Evolutionary conservation across 73 alveolate species (phyloP), one percentile per base, ranked within the genome.

Genomic region (Loxodes magnus): DNA sequence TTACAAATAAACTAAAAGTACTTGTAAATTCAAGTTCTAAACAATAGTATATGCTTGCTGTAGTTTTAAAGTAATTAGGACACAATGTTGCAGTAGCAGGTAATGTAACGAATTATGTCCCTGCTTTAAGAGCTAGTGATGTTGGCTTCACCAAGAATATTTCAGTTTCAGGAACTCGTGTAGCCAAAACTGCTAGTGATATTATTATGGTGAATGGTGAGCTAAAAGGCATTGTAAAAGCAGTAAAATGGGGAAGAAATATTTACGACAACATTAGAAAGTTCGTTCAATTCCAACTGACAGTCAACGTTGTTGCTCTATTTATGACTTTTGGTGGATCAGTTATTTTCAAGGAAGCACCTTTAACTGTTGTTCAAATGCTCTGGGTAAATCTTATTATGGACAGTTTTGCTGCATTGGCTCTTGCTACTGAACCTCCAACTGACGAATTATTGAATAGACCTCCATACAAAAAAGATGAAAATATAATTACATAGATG

Each of bases 81-180:
- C 78, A 77, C 48, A 92, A 82, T 7, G 98, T 90, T 3, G 98
- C 97, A 24, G 98, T 94, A 43, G 92, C 98, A 16, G 99, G 99
- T 5, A 97, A 92, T 46, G 97, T 97, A n/a, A 88, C 96, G 2
- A 90, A 84, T 71, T 98, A 93, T 67, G 98, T 97, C 16, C 98
- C 97, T 12, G 99, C 97, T 20, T 44, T 93, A 35, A 90, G 77
- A 34, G 58, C 59, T 20, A 85, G 93, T 21, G 87, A 83, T 64
- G 91, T 85, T 35, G 96, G 96, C 33, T 82, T 85, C 55, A 79
- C 96, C 15, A 85, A 76, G 96, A 88, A 87, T 29, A 74, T 57
- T 3, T 46, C 82, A 17, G 68, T 57, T 3, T 46, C 82, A 17
- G 95, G 95, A 24, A 60, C 83, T 23, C 82, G 74, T 39, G 59